Conservation (phyloP, 306 rosid genomes). For the Dalbergia cultrata region DNA sequence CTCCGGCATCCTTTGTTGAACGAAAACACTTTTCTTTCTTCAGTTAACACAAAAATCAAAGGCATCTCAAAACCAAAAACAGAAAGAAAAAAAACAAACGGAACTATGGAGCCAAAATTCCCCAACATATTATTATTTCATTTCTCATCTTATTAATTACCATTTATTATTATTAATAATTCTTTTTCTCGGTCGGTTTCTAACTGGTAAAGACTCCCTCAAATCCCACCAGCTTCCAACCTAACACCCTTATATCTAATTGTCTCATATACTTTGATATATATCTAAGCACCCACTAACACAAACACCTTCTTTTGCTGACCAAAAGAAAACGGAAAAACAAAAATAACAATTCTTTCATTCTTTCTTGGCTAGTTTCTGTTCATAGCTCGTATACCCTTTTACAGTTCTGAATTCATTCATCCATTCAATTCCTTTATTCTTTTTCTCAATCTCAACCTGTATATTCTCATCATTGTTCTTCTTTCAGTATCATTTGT, state of each 20-base stretch:
- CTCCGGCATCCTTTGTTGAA: constrained; percentile 64
- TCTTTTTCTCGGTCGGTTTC: constrained; percentile 49
- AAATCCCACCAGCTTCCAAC: constrained; percentile 67
- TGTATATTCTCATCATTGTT: constrained; percentile 28
- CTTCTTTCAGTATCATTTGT: background rate
- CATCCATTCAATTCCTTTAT: background rate
- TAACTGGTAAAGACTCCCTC: constrained; percentile 55
- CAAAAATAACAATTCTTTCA: too few relatives aligned
- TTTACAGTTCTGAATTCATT: constrained; percentile 10
- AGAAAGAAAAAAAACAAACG: constrained; percentile 44
- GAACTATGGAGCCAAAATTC: constrained; percentile 45
- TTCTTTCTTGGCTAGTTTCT: constrained; percentile 10
- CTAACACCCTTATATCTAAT: constrained; percentile 56
- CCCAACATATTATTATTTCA: constrained; percentile 3
- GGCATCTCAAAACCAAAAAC: background rate
- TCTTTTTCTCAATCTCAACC: background rate
- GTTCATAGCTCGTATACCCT: constrained; percentile 32
- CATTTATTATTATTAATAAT: background rate
- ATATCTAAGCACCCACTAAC: constrained; percentile 9
- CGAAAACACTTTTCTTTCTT: constrained; percentile 31
- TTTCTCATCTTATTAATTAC: background rate
- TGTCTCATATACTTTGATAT: constrained; percentile 25
- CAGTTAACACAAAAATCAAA: constrained; percentile 8
- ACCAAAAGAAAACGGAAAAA: too few relatives aligned
- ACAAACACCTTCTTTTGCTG: constrained; percentile 9